phyloP scores from a whole-genome alignment of 352 stramenopile genomes.

The Thalassiosira hispida region DNA sequence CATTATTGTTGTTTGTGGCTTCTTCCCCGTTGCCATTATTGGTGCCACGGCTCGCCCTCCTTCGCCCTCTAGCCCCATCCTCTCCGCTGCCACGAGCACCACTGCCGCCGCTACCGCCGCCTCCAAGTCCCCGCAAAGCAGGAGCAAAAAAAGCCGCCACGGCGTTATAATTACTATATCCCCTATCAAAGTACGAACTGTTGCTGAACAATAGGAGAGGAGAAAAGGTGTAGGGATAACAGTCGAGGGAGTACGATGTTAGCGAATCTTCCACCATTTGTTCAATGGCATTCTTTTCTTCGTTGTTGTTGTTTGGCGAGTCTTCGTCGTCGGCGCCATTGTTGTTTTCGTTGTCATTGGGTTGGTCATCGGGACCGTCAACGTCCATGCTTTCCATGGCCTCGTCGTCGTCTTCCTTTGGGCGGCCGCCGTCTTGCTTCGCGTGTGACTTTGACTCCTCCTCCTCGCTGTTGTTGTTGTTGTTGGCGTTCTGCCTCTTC shows the following conservation, averaged over 20 bases:
- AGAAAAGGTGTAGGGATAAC: constrained; percentile 71
- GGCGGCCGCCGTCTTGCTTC: constrained; percentile 3
- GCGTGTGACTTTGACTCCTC: neutral
- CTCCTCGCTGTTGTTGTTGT: constrained; percentile 1
- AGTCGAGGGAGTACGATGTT: constrained; percentile 55
- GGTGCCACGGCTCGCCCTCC: neutral
- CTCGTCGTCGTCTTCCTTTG: neutral
- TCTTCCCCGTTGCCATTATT: neutral
- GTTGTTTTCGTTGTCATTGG: neutral
- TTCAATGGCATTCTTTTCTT: constrained; percentile 33
- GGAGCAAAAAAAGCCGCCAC: constrained; percentile 61
- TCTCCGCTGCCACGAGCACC: constrained; percentile 2
- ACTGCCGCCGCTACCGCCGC: neutral
- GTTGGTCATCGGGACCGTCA: constrained; percentile 14
- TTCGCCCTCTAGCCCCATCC: neutral
- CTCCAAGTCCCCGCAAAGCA: constrained; percentile 31
- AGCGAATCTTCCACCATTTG: constrained; percentile 32
- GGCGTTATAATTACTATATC: constrained; percentile 71
- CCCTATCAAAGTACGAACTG: constrained; percentile 60
- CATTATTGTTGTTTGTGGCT: neutral
- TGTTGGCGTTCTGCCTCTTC: neutral
- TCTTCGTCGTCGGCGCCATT: neutral
- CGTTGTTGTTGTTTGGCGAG: neutral
- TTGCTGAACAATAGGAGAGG: constrained; percentile 58
- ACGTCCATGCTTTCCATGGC: neutral